Percentiles rank a stretch among this genome's conserved stretches.
Conservation (phyloP, 305 asterid species). For the Fraxinus latifolia region DNA sequence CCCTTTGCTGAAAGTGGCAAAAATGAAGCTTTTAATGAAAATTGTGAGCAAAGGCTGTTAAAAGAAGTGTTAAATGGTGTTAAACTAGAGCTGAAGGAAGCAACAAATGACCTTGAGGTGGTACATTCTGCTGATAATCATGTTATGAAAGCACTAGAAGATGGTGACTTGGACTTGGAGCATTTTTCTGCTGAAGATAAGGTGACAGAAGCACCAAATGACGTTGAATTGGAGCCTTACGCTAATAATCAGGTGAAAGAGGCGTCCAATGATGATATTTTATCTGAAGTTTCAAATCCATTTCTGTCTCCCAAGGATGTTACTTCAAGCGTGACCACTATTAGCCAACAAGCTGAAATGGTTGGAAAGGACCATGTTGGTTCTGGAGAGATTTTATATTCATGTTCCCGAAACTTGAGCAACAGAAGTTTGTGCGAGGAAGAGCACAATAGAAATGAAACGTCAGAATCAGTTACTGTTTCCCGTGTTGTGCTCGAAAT, state of each 20-base stretch:
- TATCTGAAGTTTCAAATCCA: slow-evolving; percentile 49
- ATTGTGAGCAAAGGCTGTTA: background rate
- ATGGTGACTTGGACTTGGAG: slow-evolving; percentile 17
- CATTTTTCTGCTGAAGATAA: slow-evolving; percentile 6
- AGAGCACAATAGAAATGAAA: slow-evolving; percentile 31
- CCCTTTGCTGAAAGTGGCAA: background rate
- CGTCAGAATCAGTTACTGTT: slow-evolving; percentile 42
- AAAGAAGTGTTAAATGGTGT: background rate
- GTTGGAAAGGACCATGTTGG: slow-evolving; percentile 26
- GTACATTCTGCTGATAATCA: slow-evolving; percentile 7
- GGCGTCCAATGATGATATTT: slow-evolving; percentile 43
- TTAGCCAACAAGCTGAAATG: slow-evolving; percentile 25
- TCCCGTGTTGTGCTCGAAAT: slow-evolving; percentile 85
- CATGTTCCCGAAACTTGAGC: slow-evolving; percentile 32
- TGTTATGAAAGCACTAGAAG: background rate
- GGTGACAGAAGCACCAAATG: slow-evolving; percentile 15
- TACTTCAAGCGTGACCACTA: slow-evolving; percentile 30
- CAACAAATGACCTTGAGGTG: background rate
- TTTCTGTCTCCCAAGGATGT: slow-evolving; percentile 40
- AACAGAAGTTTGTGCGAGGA: slow-evolving; percentile 35
- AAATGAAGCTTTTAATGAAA: background rate
- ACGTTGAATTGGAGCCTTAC: slow-evolving; percentile 25
- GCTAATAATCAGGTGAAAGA: slow-evolving; percentile 33
- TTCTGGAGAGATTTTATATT: slow-evolving; percentile 37
- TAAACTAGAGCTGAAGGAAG: background rate